A percentile compares a stretch with the other conserved stretches of the same genome.
Evolutionary conservation across 148 eudicot genomes (phyloP).

Genomic region (Gaultheria prostrata): DNA sequence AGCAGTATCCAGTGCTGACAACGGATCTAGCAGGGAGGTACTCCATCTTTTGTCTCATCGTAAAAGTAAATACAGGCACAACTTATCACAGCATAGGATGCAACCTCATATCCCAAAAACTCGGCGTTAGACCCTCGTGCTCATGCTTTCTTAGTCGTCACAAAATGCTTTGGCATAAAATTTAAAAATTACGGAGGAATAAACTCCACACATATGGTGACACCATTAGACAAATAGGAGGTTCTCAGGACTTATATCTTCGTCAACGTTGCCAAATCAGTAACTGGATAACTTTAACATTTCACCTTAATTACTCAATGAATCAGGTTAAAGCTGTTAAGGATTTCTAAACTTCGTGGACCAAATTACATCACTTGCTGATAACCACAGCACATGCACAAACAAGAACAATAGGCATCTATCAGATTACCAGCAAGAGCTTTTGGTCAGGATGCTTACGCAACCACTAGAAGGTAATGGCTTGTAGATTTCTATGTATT

Average conservation of each 20-base stretch:
- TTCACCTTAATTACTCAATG: not conserved
- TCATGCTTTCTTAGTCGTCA: not conserved
- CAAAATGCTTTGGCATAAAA: not conserved
- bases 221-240: not conserved
- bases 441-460: constrained; percentile 49
- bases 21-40: not conserved
- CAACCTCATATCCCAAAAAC: not conserved
- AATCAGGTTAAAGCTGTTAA: constrained; percentile 5
- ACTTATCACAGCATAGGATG: not conserved
- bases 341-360: not conserved
- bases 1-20: constrained; percentile 7
- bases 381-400: not conserved
- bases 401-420: not conserved
- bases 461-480: constrained; percentile 66
- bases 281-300: not conserved
- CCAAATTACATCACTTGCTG: not conserved
- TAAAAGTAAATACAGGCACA: not conserved
- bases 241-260: not conserved
- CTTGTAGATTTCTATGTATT: constrained; percentile 83
- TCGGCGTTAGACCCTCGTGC: not conserved
- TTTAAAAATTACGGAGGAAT: not conserved
- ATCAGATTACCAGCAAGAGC: constrained; percentile 20
- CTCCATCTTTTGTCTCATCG: not conserved
- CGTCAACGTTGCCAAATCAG: not conserved
- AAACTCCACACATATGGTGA: constrained; percentile 8